Conservation (phyloP, 768 basidiomycete genomes). For the Rickenella mellea region DNA sequence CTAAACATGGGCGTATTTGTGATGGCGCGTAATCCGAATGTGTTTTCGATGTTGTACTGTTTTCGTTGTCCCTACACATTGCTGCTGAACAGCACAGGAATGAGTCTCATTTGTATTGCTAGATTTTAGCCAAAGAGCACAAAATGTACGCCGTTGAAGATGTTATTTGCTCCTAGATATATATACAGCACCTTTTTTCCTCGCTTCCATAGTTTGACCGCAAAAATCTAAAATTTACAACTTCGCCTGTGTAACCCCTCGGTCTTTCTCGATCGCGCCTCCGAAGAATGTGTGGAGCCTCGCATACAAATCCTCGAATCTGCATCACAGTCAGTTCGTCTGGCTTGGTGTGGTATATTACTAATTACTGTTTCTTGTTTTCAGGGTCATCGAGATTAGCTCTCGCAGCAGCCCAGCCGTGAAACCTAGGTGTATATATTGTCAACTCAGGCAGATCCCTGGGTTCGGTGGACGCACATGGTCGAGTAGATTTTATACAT, state of each 20-base stretch:
- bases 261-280: not conserved
- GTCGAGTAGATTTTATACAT: conserved; percentile 40
- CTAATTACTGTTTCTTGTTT: conserved; percentile 43
- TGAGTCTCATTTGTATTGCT: too few species aligned
- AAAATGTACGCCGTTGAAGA: not conserved
- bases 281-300: conserved; percentile 38
- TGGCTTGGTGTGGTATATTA: not conserved
- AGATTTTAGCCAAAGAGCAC: too few species aligned
- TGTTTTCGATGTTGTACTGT: not conserved
- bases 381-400: conserved; percentile 45
- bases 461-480: conserved; percentile 23
- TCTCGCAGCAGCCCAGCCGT: conserved; percentile 58
- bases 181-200: not conserved
- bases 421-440: conserved; percentile 29
- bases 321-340: conserved; percentile 7
- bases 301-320: conserved; percentile 49
- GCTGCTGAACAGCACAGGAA: too few species aligned
- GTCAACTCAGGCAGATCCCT: not conserved
- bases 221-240: too few species aligned
- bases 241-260: not conserved
- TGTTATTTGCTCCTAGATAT: not conserved
- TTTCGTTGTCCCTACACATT: not conserved
- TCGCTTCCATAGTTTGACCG: too few species aligned
- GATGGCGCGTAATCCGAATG: conserved; percentile 15
- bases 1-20: conserved; percentile 5